Evolutionary conservation across 2,329 filamentous ascomycete genomes (phyloP).

Genomic region (Thermothelomyces thermophilus): DNA sequence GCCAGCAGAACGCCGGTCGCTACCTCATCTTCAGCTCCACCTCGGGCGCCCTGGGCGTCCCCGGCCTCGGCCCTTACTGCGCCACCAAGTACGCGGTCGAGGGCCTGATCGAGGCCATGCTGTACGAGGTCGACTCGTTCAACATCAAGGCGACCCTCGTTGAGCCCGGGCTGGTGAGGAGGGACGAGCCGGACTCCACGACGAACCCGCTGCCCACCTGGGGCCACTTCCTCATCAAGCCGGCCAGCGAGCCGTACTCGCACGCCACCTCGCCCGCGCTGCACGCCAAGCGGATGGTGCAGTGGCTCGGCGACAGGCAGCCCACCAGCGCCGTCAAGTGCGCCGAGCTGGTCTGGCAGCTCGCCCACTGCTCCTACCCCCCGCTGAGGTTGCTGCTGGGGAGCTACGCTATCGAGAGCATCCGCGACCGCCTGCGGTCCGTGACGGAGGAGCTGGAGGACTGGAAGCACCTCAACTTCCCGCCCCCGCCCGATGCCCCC

Average conservation of each 20-base stretch:
- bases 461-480: constrained; percentile 80
- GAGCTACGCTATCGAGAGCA: constrained; percentile 92
- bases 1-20: constrained; percentile 65
- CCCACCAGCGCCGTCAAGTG: constrained; percentile 90
- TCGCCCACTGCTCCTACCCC: constrained; percentile 91
- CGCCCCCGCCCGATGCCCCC: constrained; percentile 35
- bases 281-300: constrained; percentile 84
- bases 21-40: constrained; percentile 96
- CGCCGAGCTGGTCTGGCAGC: constrained; percentile 87
- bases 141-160: constrained; percentile 92
- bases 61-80: constrained; percentile 87
- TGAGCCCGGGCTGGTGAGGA: constrained; percentile 78
- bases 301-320: constrained; percentile 89
- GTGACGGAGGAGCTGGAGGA: constrained; percentile 94
- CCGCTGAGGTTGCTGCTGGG: constrained; percentile 81
- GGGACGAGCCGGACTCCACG: constrained; percentile 65
- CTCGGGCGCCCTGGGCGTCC: constrained; percentile 85
- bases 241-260: constrained; percentile 73
- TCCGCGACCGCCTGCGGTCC: constrained; percentile 78
- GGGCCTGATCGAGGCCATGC: constrained; percentile 89
- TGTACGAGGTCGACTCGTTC: constrained; percentile 88
- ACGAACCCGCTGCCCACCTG: constrained; percentile 65
- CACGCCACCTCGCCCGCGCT: constrained; percentile 72
- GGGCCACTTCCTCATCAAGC: constrained; percentile 88
- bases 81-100: constrained; percentile 97